These are phyloP conservation scores for Clonostachys sp. DNA, from an alignment of 2,329 filamentous ascomycete genomes.

Conservation along the genomic window DNA sequence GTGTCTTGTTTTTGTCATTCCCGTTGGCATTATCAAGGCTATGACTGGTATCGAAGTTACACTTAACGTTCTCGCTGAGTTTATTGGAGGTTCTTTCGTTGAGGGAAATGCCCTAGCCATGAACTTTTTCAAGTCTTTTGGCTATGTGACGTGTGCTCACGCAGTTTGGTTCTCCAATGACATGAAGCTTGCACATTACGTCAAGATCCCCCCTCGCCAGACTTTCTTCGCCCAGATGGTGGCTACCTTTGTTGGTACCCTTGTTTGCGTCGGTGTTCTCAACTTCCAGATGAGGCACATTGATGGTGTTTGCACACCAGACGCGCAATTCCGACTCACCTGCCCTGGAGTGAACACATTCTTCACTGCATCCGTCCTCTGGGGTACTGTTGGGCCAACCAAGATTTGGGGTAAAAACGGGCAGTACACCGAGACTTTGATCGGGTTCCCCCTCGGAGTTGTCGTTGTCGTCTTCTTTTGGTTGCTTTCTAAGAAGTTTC, in stretches of 20 bases:
- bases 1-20: constrained; percentile 44
- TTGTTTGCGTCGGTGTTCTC: constrained; percentile 43
- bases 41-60: constrained; percentile 48
- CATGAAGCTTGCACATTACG: constrained; percentile 47
- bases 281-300: constrained; percentile 46
- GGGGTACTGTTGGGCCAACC: constrained; percentile 47
- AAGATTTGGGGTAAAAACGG: constrained; percentile 44
- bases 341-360: constrained; percentile 51
- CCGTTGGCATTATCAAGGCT: constrained; percentile 46
- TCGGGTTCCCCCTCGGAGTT: constrained; percentile 46
- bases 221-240: constrained; percentile 56
- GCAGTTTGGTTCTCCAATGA: constrained; percentile 46
- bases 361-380: constrained; percentile 51
- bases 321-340: constrained; percentile 42
- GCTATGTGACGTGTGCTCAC: constrained; percentile 43
- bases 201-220: constrained; percentile 57
- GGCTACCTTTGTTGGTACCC: constrained; percentile 48
- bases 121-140: constrained; percentile 51
- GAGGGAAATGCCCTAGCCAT: constrained; percentile 46
- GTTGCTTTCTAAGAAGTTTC: constrained; percentile 30
- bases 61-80: constrained; percentile 47
- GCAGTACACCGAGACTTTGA: constrained; percentile 39
- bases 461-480: constrained; percentile 37
- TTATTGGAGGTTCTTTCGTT: constrained; percentile 45
- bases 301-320: constrained; percentile 38